Percentiles rank a stretch among this genome's conserved stretches.
These are phyloP conservation scores for Astrothelium subdiscretum DNA, from an alignment of 495 filamentous ascomycete genomes.

Conservation along the genomic window DNA sequence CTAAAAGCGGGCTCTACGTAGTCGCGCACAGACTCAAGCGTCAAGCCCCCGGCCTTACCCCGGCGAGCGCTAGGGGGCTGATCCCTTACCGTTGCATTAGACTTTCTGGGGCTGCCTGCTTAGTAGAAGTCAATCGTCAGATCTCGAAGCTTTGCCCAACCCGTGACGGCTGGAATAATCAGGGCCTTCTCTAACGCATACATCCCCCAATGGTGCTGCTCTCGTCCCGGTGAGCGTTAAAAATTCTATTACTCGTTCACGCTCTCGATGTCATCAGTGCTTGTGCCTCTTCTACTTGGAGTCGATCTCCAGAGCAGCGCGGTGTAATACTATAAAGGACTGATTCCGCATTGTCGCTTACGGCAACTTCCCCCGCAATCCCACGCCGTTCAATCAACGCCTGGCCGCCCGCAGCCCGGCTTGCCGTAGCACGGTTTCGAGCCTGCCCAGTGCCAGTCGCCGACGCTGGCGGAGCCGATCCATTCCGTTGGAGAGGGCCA, in stretches of 20 bases:
- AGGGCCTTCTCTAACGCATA: not conserved
- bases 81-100: constrained; percentile 1
- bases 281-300: not conserved
- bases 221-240: not conserved
- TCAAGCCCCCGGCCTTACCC: not conserved
- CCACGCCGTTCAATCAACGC: not conserved
- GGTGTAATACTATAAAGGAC: not conserved
- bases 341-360: not conserved
- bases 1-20: too few species aligned
- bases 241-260: not conserved
- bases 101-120: not conserved
- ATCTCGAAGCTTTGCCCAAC: not conserved
- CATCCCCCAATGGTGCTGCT: not conserved
- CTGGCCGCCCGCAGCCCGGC: not conserved
- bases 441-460: not conserved
- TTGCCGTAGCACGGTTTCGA: not conserved
- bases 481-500: not conserved
- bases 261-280: not conserved
- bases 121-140: not conserved
- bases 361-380: constrained; percentile 2
- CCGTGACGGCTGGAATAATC: not conserved
- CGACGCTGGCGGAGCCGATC: not conserved
- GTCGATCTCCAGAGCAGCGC: not conserved
- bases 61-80: not conserved
- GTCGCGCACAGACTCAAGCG: not conserved